A percentile compares a stretch with the other conserved stretches of the same genome.
These are phyloP conservation scores for Pichia insulana DNA, from an alignment of 805 yeast genomes.

Conservation along the genomic window DNA sequence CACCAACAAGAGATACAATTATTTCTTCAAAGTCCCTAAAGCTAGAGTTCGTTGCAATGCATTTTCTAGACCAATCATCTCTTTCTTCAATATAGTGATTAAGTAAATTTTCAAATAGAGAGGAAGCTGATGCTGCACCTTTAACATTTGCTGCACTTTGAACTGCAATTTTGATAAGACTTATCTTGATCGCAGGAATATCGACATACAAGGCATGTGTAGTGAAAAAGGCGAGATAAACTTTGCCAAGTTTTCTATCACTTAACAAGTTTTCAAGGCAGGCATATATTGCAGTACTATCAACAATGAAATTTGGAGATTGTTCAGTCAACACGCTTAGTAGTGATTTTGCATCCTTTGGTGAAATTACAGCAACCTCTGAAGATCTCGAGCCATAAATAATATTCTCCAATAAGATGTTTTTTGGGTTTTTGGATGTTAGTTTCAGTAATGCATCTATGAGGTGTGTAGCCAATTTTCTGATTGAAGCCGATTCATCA, in stretches of 20 bases:
- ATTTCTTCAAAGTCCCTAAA: conserved; percentile 47
- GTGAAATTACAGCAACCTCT: conserved; percentile 48
- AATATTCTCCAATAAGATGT: conserved; percentile 40
- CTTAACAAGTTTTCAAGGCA: conserved; percentile 28
- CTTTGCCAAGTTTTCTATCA: conserved; percentile 48
- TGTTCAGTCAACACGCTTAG: conserved; percentile 31
- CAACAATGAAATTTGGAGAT: conserved; percentile 39
- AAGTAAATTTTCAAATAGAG: conserved; percentile 38
- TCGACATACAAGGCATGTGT: conserved; percentile 52
- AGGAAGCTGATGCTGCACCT: conserved; percentile 37
- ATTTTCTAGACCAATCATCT: conserved; percentile 33
- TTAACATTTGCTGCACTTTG: conserved; percentile 32
- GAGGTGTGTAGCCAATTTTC: conserved; percentile 34
- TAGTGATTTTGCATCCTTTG: conserved; percentile 52
- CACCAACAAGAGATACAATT: conserved; percentile 51
- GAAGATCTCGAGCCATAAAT: conserved; percentile 47
- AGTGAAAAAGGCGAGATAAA: conserved; percentile 55
- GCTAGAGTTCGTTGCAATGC: conserved; percentile 41
- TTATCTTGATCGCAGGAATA: conserved; percentile 48
- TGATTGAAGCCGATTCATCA: conserved; percentile 42
- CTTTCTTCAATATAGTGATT: conserved; percentile 40
- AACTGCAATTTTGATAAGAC: conserved; percentile 39
- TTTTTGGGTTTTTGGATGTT: conserved; percentile 24
- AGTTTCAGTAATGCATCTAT: conserved; percentile 28
- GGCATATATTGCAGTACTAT: conserved; percentile 37